Evolutionary conservation across 2,329 filamentous ascomycete species (phyloP), one percentile per base, ranked within the genome.

Genomic region (Fonsecaea nubica): DNA sequence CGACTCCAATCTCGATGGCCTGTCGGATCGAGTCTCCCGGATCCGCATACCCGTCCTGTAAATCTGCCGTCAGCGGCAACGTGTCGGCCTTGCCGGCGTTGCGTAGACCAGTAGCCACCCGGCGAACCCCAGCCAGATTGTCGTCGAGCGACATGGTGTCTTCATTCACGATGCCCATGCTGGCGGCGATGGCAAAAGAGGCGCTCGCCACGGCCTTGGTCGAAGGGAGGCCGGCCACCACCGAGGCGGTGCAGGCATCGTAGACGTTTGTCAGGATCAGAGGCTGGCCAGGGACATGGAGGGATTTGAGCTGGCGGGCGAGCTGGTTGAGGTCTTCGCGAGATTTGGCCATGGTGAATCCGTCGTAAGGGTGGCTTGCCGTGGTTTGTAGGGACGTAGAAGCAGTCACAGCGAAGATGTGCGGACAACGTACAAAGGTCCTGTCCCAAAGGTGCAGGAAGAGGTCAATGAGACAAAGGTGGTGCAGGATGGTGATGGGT

Each of bases 1-100:
- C 83, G 0, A 80, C 86, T 0, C 86, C 87, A 0, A 82, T 65
- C 3, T 78, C 73, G n/a, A 89, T 81, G 0, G 83, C 77, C 2
- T 73, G 74, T 6, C 75, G 73, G 2, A 88, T 77, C 0, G 79
- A 82, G 4, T 82, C 78, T 8, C 77, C 80, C 1, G 86, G 79
- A 1, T 80, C 75, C 1, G 82, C 83, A 68, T 88, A 89, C 0
- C 86, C 87, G 71, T 89, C 86, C 74, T 89, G 86, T 2, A 89
- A 74, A 71, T 89, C 87, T 5, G 83, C 84, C 0, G 83, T 85
- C 0, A 89, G 74, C 0, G 86, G 84, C 53, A 35, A 4, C n/a
- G 30, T 36, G 13, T 55, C 13, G 30, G 13, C n/a, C 1, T 84
- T 76, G 3, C 78, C 76, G 40, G 78, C 75, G 10, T 77, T 72